These are phyloP conservation scores for Penicillium sp. DNA, from an alignment of 2,329 filamentous ascomycete genomes.

Conservation along the genomic window DNA sequence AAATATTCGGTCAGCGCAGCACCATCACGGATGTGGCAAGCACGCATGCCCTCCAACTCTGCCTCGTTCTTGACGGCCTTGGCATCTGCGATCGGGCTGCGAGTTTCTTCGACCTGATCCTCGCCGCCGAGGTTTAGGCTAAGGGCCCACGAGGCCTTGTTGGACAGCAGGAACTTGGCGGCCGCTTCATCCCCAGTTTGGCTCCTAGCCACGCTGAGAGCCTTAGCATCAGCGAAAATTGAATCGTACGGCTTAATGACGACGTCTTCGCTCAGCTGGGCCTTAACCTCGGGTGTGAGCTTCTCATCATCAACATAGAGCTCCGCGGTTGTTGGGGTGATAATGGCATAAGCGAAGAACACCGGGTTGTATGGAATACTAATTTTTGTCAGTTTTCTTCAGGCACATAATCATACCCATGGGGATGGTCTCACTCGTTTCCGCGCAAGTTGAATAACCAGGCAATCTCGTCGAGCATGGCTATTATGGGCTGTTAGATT, in stretches of 20 bases:
- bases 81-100: slow-evolving; percentile 85
- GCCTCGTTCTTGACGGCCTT: slow-evolving; percentile 94
- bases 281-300: slow-evolving; percentile 68
- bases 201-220: slow-evolving; percentile 58
- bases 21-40: slow-evolving; percentile 91
- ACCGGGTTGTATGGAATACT: slow-evolving; percentile 96
- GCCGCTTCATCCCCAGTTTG: slow-evolving; percentile 44
- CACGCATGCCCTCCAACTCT: slow-evolving; percentile 89
- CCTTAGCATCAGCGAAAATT: slow-evolving; percentile 78
- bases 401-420: background rate
- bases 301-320: slow-evolving; percentile 86
- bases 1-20: slow-evolving; percentile 91
- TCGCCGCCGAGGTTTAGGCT: slow-evolving; percentile 85
- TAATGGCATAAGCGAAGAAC: slow-evolving; percentile 93
- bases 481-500: slow-evolving; percentile 30
- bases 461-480: slow-evolving; percentile 93
- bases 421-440: slow-evolving; percentile 65
- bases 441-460: slow-evolving; percentile 99
- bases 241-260: slow-evolving; percentile 78
- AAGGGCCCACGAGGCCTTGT: slow-evolving; percentile 89
- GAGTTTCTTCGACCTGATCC: slow-evolving; percentile 78
- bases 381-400: slow-evolving; percentile 9
- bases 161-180: slow-evolving; percentile 81
- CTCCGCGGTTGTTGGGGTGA: slow-evolving; percentile 75
- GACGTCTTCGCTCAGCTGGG: slow-evolving; percentile 72